Evolutionary conservation across 257 asterid genomes (phyloP), one percentile per base, ranked within the genome.

Genomic region (Handroanthus guayacan): DNA sequence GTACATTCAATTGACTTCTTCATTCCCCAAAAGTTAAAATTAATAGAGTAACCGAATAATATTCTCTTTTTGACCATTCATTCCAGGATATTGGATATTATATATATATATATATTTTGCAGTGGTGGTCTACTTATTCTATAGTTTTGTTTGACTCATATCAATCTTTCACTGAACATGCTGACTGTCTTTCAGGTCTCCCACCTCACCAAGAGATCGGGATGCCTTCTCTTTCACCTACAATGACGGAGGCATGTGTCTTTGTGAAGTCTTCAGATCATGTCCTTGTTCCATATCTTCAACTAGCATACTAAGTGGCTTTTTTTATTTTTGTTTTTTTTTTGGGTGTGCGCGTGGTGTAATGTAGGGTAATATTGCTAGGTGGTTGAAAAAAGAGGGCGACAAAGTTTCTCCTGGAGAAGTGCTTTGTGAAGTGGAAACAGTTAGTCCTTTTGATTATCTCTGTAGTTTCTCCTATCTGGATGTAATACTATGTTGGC

Each of bases 381-480:
- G 93, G 81, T 95, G 99, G 99, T 75, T 95, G 87, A 95, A 95
- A 93, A 95, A 95, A 87, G 99, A 95, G 92, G 98, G 99, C 14
- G 99, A 95, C 60, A 87, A 91, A 86, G 75, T 95, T 80, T 81
- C 97, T 66, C 85, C 97, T 20, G 99, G 99, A 61, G 99, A 95
- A 91, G 99, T 95, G 44, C 97, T 95, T 52, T 95, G 99, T 82
- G 99, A 95, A 93, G 99, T 95, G 82, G 99, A 95, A 89, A 95
- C 99, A 13, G 99, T 95, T 80, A 80, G 86, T 80, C 77, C 78
- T 73, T 17, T 69, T 62, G 57, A 43, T 71, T 56, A 52, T 79
- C 80, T 57, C 10, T 79, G 58, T 37, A 45, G 74, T 57, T 80
- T 74, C 47, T 62, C 55, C 62, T 63, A 62, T 50, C 41, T 72